Base-by-base conservation (phyloP, 345 rosid species). In the Eucalyptus shirleyi region DNA sequence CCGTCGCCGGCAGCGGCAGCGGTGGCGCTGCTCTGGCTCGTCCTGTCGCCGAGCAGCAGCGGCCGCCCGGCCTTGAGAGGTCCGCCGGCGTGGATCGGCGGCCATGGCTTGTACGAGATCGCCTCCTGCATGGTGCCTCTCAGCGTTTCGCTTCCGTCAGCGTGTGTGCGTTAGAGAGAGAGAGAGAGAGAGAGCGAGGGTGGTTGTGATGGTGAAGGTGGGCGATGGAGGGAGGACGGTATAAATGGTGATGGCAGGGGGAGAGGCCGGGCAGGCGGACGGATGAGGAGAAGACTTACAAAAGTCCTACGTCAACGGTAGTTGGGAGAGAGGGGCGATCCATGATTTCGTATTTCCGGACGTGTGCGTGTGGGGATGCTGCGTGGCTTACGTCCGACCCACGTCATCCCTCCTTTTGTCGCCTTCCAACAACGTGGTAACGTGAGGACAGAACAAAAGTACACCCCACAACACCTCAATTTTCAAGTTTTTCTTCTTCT, bases 281-380 rank as follows among this genome's bases (percentile, higher is more conserved):
- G n/a, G 67, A 60, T 50, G 28, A 37, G 49, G 21, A 37, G 86
- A n/a, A 47, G 50, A 88, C 59, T 88, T 62, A 56, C 45, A 89
- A 89, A 92, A 90, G 94, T 91, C 89, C 45, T 72, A 88, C 95
- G 93, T 93, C 93, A 91, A 93, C 93, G 92, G 90, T 87, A 16
- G 91, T 89, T 93, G 89, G 92, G 89, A 23, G 30, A 24, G 30
- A 19, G 62, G 62, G 62, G 62, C 62, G 12, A 53, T 56, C 30
- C 6, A 13, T 24, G 85, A 44, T 40, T 21, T 77, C 85, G 44
- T 6, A 40, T 37, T 11, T 62, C 69, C 4, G 69, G 47, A 77
- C 13, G 47, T 42, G 47, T 21, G 85, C 85, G 82, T 37, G 82
- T 69, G 82, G 44, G 82, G 44, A 34, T 19, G 44, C 44, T 56